Conservation (phyloP, 371 early-diverging fungal species). For the Gilbertella persicaria region DNA sequence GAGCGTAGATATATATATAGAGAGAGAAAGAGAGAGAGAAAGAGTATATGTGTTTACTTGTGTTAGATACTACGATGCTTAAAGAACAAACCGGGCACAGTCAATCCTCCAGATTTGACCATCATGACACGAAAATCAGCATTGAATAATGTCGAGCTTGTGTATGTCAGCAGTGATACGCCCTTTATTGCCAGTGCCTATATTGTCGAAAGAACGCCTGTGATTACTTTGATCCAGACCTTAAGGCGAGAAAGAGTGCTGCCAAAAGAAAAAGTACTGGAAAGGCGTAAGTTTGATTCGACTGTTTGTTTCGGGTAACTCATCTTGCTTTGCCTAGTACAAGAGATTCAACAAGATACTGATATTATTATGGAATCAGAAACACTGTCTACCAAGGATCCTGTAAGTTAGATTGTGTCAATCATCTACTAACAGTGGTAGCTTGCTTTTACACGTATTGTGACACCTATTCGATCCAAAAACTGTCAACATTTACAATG, state of each 20-base stretch:
- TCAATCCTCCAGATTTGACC: conserved; percentile 62
- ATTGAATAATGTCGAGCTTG: conserved; percentile 54
- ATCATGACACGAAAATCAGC: conserved; percentile 31
- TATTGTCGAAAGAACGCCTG: conserved; percentile 47
- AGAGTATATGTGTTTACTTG: not conserved
- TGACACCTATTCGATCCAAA: conserved; percentile 59
- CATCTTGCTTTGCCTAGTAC: too few relatives aligned
- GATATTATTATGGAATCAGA: conserved; percentile 58
- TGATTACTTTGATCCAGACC: conserved; percentile 42
- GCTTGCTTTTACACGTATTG: conserved; percentile 67
- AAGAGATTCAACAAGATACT: conserved; percentile 44
- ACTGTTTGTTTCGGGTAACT: too few relatives aligned
- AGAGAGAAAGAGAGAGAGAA: not conserved
- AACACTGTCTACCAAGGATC: conserved; percentile 59
- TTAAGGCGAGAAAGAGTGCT: conserved; percentile 41
- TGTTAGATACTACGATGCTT: conserved; percentile 55
- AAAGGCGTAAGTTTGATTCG: conserved; percentile 44
- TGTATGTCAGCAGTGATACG: conserved; percentile 58
- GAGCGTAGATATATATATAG: too few relatives aligned
- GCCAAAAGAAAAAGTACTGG: conserved; percentile 48
- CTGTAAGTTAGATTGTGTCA: conserved; percentile 45
- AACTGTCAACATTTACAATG: conserved; percentile 75
- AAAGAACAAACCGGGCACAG: conserved; percentile 65
- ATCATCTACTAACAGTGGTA: too few relatives aligned
- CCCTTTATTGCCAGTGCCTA: conserved; percentile 46